Percentiles rank a stretch among this genome's conserved stretches.
Evolutionary conservation across 2,329 filamentous ascomycete genomes (phyloP).

Genomic region (Claviceps fusiformis): DNA sequence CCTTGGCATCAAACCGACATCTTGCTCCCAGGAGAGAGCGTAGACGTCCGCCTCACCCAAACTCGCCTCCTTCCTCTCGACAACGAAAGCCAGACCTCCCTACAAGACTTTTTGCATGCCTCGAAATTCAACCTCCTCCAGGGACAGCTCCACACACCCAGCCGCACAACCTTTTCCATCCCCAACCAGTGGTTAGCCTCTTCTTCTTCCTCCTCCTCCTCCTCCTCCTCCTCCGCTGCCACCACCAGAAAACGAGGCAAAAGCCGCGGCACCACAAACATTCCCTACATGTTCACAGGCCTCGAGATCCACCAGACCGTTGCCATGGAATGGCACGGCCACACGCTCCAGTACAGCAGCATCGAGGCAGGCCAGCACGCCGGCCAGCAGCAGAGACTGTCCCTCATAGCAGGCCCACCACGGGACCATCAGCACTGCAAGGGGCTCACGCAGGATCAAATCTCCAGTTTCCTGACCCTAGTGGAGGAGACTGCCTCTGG

Average conservation of each 20-base stretch:
- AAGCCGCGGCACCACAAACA: conserved; percentile 3
- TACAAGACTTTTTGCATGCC: conserved; percentile 30
- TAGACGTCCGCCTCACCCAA: conserved; percentile 34
- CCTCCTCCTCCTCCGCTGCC: background rate
- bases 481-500: conserved; percentile 18
- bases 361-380: conserved; percentile 38
- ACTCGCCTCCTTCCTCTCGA: conserved; percentile 25
- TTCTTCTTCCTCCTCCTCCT: background rate
- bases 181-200: conserved; percentile 11
- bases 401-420: conserved; percentile 18
- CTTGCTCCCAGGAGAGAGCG: conserved; percentile 29
- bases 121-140: conserved; percentile 31
- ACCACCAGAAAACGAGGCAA: background rate
- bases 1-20: conserved; percentile 24
- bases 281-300: conserved; percentile 31
- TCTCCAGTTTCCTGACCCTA: conserved; percentile 13
- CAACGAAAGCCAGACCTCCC: conserved; percentile 19
- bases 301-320: conserved; percentile 37
- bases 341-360: conserved; percentile 36
- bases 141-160: conserved; percentile 28
- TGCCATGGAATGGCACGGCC: conserved; percentile 27
- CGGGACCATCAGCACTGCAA: background rate
- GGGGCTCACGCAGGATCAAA: background rate
- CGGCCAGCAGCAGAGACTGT: conserved; percentile 37
- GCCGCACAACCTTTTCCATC: conserved; percentile 16